Evolutionary conservation across 257 asterid genomes (phyloP), one percentile per base, ranked within the genome.

Genomic region (Eustoma russellianum): DNA sequence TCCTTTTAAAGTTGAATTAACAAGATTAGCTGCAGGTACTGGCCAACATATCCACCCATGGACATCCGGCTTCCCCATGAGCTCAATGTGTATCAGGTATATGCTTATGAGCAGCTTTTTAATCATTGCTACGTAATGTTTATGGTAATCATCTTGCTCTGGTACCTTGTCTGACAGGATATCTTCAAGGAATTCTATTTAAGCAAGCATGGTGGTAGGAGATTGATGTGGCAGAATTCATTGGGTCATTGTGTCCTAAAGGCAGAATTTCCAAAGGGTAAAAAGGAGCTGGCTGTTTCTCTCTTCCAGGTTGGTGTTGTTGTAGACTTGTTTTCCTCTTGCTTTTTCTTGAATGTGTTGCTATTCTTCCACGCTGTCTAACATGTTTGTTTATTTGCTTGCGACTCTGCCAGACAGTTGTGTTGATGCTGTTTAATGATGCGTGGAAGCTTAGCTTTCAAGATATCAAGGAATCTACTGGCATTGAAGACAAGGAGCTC

Each of bases 41-140:
- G 99, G 99, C 99, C 99, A 60, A 92, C 99, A 33, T 92, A 92
- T 77, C 95, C 99, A 59, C 99, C 99, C 53, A 85, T 92, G 99
- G 99, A 88, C 60, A 83, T 92, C 52, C 86, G 88, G 57, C 79
- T 92, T 70, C 99, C 99, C 33, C 97, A 81, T 48, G 97, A 92
- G 66, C 94, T 88, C 62, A 92, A 83, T 65, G 94, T 79, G 59
- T 92, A 88, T 74, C 99, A 92, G 97, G 97, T 92, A 68, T 70
- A 38, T 38, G 43, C 12, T 38, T 38, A 38, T 38, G 43, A 38
- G 9, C 9, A 38, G 12, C 43, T 38, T 2, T 38, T 38, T 7
- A 38, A 38, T 5, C 12, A 10, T 38, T 8, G 12, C 43, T 11
- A 38, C 12, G 6, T 38, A 8, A 38, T 38, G 5, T 38, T 38